Evolutionary conservation across 441 rosid genomes (phyloP), one percentile per base, ranked within the genome.

Genomic region (Dalechampia spathulata): DNA sequence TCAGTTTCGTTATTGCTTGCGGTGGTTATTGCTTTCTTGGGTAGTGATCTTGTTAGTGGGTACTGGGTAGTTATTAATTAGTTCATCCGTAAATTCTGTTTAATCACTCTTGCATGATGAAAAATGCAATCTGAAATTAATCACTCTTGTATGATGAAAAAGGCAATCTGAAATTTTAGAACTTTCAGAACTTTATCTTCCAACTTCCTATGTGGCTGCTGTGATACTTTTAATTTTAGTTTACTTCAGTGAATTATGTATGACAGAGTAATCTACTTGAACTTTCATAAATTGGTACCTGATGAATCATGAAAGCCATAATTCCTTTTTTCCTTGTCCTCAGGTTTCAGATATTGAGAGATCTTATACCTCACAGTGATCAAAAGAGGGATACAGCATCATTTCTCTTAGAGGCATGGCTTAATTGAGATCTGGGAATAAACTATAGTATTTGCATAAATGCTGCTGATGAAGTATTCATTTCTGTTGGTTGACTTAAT

Each of bases 371-470:
- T 56, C 85, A 85, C 52, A 78, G 85, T 34, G 99, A 93, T 67
- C 99, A 90, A 55, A 93, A 93, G 72, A 84, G 93, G 55, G 99
- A 93, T 52, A 93, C 85, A 65, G 99, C 99, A 4, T 90, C 97
- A 8, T 85, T 93, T 79, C 77, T 93, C 48, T 73, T 90, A 56
- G 99, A 93, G 99, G 99, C 86, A 62, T 23, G 61, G 17, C 5
- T 8, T 8, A 30, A 8, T 30, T n/a, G 47, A 55, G 37, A 30
- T 30, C 34, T 30, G 4, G 34, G 34, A 30, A 3, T 19, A 2
- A 47, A 44, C 40, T 20, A 1, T 21, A 12, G 32, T 36, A 36
- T 30, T 36, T 6, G 13, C 39, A 5, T 36, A 22, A 19, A 12
- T 32, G 20, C 43, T 14, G 15, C 49, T 39, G n/a, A 57, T 60